Base-by-base conservation (phyloP, 495 filamentous ascomycete genomes). In the Talaromyces trachyspermus region DNA sequence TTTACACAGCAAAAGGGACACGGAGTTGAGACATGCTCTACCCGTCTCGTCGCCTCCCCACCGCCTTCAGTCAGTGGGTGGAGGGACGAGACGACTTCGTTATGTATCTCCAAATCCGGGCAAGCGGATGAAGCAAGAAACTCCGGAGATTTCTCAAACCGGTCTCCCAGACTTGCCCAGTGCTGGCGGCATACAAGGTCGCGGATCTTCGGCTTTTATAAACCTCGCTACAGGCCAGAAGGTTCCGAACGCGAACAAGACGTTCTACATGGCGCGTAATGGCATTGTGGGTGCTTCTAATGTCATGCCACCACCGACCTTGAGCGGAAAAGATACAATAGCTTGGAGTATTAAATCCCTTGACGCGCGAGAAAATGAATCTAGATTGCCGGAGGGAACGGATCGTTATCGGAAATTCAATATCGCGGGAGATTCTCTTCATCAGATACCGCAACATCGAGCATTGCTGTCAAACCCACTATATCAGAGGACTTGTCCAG, bases 71-170 rank as follows among this genome's bases (percentile, higher is more conserved):
- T n/a, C n/a, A n/a, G n/a, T n/a, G n/a, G n/a, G n/a, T n/a, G n/a
- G n/a, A n/a, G n/a, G n/a, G n/a, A n/a, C n/a, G n/a, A n/a, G n/a
- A n/a, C n/a, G n/a, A n/a, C n/a, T n/a, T n/a, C n/a, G n/a, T n/a
- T n/a, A n/a, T n/a, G 79, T 87, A 23, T 97, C 92, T 12, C 92
- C 92, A 43, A 91, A 88, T 54, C 89, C 92, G 6, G 75, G 75
- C 19, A 90, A 95, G 29, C 85, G 88, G 64, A 89, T 89, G 76
- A 92, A 89, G 71, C 80, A 88, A 37, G 81, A 82, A 42, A 89
- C 86, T 14, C 88, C 89, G 12, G 89, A 95, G 66, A 86, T 95
- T 75, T 77, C 76, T 55, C 80, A 83, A 44, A 73, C 74, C 35
- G 83, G 81, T 49, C 61, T 80, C 22, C 88, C 89, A 39, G 81